Percentiles rank a stretch among this genome's conserved stretches.
Conservation (phyloP, 805 yeast species). For the Debaryomyces maramus region DNA sequence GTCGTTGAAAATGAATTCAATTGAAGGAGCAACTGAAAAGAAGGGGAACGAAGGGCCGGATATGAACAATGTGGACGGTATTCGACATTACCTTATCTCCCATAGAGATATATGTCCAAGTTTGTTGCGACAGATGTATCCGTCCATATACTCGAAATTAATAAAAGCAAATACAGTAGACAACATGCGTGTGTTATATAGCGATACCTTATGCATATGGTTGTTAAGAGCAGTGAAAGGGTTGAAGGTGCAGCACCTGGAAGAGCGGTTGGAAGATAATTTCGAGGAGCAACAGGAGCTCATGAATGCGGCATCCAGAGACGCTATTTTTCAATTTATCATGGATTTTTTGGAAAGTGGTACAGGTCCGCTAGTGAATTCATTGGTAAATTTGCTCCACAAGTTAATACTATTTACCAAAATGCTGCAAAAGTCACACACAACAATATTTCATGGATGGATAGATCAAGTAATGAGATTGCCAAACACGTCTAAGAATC, state of each 20-base stretch:
- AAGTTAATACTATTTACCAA: conserved; percentile 48
- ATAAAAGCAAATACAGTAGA: not conserved
- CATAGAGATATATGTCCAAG: not conserved
- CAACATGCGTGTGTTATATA: conserved; percentile 38
- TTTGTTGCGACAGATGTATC: not conserved
- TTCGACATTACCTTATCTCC: not conserved
- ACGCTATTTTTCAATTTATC: conserved; percentile 49
- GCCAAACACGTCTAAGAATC: conserved; percentile 45
- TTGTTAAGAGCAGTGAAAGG: conserved; percentile 44
- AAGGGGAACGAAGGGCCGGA: too few relatives aligned
- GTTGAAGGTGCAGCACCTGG: not conserved
- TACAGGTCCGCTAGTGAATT: conserved; percentile 68
- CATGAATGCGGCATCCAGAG: conserved; percentile 14
- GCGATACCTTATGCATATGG: conserved; percentile 69
- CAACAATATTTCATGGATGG: not conserved
- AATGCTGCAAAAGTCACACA: conserved; percentile 7
- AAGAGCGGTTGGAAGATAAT: not conserved
- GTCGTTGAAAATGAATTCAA: too few relatives aligned
- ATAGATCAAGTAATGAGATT: conserved; percentile 10
- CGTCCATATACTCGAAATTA: not conserved
- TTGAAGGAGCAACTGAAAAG: too few relatives aligned
- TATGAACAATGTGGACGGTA: not conserved
- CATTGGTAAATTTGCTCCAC: conserved; percentile 58
- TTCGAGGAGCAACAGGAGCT: conserved; percentile 4
- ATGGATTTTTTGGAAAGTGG: conserved; percentile 72